Conservation (phyloP, 208 protist species). For the Wallacemonas sp. region DNA sequence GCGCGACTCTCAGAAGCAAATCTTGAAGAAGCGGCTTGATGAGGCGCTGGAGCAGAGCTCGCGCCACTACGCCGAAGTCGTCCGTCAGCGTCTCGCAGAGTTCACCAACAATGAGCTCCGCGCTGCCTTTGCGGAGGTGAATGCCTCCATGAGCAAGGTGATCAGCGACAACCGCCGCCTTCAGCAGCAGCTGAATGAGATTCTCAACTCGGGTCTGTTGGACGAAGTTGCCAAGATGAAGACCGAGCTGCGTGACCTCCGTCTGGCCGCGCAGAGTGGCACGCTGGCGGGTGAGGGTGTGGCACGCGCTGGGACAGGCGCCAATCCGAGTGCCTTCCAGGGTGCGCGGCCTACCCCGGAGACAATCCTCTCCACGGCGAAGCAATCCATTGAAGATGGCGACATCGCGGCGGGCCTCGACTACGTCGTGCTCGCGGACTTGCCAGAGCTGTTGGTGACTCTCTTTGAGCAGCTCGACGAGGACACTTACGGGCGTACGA, state of each 20-base stretch:
- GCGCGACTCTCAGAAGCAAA: conserved; percentile 52
- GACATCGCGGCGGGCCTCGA: conserved; percentile 29
- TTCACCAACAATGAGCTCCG: conserved; percentile 57
- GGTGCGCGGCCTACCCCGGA: conserved; percentile 42
- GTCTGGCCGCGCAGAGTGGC: conserved; percentile 25
- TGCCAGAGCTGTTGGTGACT: conserved; percentile 30
- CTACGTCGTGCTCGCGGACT: conserved; percentile 31
- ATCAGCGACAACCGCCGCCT: conserved; percentile 67
- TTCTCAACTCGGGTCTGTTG: conserved; percentile 49
- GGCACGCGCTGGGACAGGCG: background rate
- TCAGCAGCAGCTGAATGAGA: conserved; percentile 48
- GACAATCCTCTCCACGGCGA: conserved; percentile 57
- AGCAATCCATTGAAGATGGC: conserved; percentile 31
- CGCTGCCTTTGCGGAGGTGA: conserved; percentile 46
- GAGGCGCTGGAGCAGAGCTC: conserved; percentile 65
- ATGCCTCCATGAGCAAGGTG: conserved; percentile 43
- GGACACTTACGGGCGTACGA: conserved; percentile 9
- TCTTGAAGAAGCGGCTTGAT: conserved; percentile 68
- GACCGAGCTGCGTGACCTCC: conserved; percentile 58
- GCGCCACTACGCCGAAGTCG: conserved; percentile 47
- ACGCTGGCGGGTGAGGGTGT: conserved; percentile 16
- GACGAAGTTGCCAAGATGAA: conserved; percentile 32
- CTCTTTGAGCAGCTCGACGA: conserved; percentile 27
- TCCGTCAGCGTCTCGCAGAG: conserved; percentile 46
- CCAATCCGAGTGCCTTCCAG: conserved; percentile 25